These are phyloP conservation scores for Lindgomyces ingoldianus DNA, from an alignment of 495 filamentous ascomycete genomes.

Conservation along the genomic window DNA sequence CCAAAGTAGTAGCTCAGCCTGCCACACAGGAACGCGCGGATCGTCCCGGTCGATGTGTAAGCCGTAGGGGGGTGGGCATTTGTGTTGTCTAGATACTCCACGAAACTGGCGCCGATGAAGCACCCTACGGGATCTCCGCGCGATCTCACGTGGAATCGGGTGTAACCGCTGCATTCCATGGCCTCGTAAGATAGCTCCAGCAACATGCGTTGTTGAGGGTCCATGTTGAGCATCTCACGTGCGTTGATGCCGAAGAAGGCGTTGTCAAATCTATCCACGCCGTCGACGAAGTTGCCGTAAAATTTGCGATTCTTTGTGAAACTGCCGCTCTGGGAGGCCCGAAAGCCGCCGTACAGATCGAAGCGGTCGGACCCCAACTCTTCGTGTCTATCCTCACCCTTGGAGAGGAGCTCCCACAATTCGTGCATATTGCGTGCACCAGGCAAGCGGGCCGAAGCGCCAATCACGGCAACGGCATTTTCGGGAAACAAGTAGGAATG, in stretches of 20 bases:
- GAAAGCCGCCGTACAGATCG: neutral
- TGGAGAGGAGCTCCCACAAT: constrained; percentile 1
- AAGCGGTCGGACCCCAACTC: neutral
- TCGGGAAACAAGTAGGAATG: too few relatives aligned
- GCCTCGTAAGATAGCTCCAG: neutral
- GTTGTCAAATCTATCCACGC: neutral
- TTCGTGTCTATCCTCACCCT: neutral
- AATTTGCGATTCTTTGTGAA: constrained; percentile 1
- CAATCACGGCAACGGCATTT: neutral
- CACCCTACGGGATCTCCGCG: neutral
- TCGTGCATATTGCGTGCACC: neutral
- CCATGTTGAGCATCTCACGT: neutral
- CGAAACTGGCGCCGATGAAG: neutral
- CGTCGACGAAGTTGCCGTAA: constrained; percentile 7
- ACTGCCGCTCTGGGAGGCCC: neutral
- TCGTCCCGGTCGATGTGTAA: neutral
- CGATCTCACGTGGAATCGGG: too few relatives aligned
- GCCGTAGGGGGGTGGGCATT: neutral
- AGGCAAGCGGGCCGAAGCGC: neutral
- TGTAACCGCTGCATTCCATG: neutral
- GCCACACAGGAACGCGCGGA: constrained; percentile 1
- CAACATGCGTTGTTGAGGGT: constrained; percentile 5
- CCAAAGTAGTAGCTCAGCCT: neutral
- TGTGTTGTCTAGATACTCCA: neutral
- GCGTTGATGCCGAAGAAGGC: neutral